These are phyloP conservation scores for Sugiyamaella neomexicana DNA, from an alignment of 1,139 yeast species.

Conservation along the genomic window DNA sequence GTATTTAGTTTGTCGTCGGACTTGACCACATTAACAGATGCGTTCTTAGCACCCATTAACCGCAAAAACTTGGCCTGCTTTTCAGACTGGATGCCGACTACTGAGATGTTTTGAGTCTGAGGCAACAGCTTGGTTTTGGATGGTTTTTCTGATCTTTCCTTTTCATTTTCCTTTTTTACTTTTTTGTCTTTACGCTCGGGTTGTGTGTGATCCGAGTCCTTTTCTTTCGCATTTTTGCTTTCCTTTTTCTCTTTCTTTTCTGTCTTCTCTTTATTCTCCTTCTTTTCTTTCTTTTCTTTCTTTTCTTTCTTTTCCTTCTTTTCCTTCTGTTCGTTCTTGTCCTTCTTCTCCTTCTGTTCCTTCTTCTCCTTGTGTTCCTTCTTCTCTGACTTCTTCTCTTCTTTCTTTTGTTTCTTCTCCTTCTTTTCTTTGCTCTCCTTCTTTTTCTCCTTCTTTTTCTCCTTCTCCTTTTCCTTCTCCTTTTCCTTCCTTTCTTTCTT, in stretches of 20 bases:
- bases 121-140: neutral
- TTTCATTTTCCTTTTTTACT: constrained; percentile 55
- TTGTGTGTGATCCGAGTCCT: constrained; percentile 2
- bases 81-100: constrained; percentile 29
- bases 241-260: constrained; percentile 2
- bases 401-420: constrained; percentile 14
- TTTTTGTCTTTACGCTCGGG: constrained; percentile 48
- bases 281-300: constrained; percentile 10
- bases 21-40: constrained; percentile 21
- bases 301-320: constrained; percentile 6
- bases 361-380: constrained; percentile 17
- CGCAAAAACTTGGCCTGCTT: constrained; percentile 33
- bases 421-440: constrained; percentile 3
- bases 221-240: constrained; percentile 9
- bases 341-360: constrained; percentile 11
- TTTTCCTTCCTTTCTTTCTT: constrained; percentile 7
- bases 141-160: constrained; percentile 37
- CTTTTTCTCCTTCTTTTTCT: constrained; percentile 16
- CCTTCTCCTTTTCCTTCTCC: constrained; percentile 9
- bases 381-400: constrained; percentile 14
- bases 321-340: constrained; percentile 9
- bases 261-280: constrained; percentile 9
- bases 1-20: constrained; percentile 8
- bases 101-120: constrained; percentile 22
- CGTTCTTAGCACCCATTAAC: constrained; percentile 32